A percentile compares a stretch with the other conserved stretches of the same genome.
phyloP scores from a whole-genome alignment of 805 yeast genomes.

The Hanseniaspora clermontiae region DNA sequence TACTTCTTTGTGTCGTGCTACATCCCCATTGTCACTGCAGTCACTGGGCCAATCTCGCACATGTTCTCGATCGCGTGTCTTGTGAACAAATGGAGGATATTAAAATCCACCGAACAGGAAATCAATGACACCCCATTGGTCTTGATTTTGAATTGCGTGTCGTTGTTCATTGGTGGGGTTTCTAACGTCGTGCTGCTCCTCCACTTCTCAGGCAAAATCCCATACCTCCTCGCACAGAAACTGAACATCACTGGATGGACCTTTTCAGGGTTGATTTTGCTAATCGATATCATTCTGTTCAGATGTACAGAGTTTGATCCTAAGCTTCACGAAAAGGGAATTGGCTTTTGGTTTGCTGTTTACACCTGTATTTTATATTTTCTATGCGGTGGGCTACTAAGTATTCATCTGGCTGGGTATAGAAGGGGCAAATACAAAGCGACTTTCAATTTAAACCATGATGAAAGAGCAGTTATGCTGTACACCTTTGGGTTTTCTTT shows the following conservation, averaged over 20 bases:
- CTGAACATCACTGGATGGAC: conserved; percentile 56
- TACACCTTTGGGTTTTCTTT: conserved; percentile 51
- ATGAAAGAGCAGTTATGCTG: conserved; percentile 62
- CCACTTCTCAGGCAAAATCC: conserved; percentile 50
- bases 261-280: conserved; percentile 41
- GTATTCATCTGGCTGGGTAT: conserved; percentile 53
- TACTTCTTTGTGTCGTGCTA: conserved; percentile 62
- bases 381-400: conserved; percentile 39
- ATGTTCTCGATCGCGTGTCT: conserved; percentile 61
- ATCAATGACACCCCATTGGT: conserved; percentile 33
- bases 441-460: conserved; percentile 48
- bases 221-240: conserved; percentile 49
- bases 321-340: conserved; percentile 27
- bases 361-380: conserved; percentile 53
- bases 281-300: conserved; percentile 30
- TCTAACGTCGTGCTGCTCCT: conserved; percentile 60
- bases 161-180: conserved; percentile 49
- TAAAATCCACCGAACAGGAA: conserved; percentile 19
- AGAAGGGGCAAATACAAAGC: conserved; percentile 50
- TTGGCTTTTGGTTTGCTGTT: conserved; percentile 72
- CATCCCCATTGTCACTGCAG: conserved; percentile 65
- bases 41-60: conserved; percentile 68
- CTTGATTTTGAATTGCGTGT: conserved; percentile 45
- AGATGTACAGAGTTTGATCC: conserved; percentile 18
- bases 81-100: conserved; percentile 51